Evolutionary conservation across 805 yeast species (phyloP), one percentile per base, ranked within the genome.

Genomic region (Wickerhamomyces alni): DNA sequence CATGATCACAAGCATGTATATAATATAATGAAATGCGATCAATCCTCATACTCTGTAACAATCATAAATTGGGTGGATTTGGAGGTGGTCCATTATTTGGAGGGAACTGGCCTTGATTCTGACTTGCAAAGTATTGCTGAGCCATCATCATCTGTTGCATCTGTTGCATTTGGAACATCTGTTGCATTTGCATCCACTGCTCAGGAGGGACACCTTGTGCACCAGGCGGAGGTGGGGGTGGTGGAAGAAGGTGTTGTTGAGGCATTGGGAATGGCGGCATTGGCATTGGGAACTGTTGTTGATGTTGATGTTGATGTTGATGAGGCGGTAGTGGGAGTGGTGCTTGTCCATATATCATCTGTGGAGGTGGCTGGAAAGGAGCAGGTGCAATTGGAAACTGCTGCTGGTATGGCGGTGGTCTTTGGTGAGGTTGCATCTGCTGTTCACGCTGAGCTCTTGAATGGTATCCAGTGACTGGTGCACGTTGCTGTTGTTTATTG

Each of bases 171-270:
- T 54, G 61, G 25, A 55, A 54, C 13, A 58, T 45, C 36, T 61
- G 58, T 44, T 60, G 58, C 47, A 52, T 43, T 45, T 51, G 60
- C 42, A 47, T 50, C 30, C 36, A 39, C 33, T 53, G 61, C 63
- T 67, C 52, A 66, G 45, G 45, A 13, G 69, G 62, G 70, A 43
- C 33, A 5, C 30, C 34, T 17, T 39, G 24, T 36, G 47, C 31
- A 40, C 50, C 29, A 35, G 44, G 22, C 24, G 46, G 42, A 38
- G 42, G 34, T 36, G 38, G 25, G 34, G 52, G 40, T 40, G 32
- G 24, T 37, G 43, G 37, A 31, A 36, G 43, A 28, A 21, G 9
- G 9, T 21, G 24, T 21, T 33, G 29, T 21, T 33, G 28, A 8
- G 8, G 36, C 49, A 52, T 40, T 41, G 45, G 41, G 50, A 55